Conservation (phyloP, 306 rosid genomes). For the Vigna unguiculata region DNA sequence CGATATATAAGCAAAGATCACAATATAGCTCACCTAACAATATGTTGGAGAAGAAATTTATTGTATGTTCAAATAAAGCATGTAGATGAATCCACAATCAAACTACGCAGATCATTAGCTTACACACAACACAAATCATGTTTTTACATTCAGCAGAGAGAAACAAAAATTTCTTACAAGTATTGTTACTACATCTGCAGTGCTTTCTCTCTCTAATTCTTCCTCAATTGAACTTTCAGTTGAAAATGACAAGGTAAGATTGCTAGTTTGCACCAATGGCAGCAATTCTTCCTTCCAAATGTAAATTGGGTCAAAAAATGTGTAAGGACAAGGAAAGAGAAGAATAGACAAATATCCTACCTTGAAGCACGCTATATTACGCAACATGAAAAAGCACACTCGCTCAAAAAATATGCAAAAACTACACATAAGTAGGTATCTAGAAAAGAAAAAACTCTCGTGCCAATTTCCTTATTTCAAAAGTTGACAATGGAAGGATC, state of each 20-base stretch:
- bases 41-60: slow-evolving; percentile 42
- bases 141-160: slow-evolving; percentile 12
- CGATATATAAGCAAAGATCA: slow-evolving; percentile 94
- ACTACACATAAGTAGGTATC: no score
- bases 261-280: slow-evolving; percentile 77
- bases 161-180: slow-evolving; percentile 62
- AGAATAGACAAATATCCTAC: background rate
- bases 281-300: slow-evolving; percentile 84
- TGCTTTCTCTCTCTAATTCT: slow-evolving; percentile 95
- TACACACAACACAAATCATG: slow-evolving; percentile 19
- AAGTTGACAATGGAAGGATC: background rate
- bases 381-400: slow-evolving; percentile 24
- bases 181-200: slow-evolving; percentile 90
- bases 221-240: slow-evolving; percentile 94
- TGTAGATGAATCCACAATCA: slow-evolving; percentile 30
- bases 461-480: background rate
- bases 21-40: slow-evolving; percentile 91
- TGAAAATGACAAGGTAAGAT: slow-evolving; percentile 90
- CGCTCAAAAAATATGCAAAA: slow-evolving; percentile 12
- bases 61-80: slow-evolving; percentile 25
- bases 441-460: slow-evolving; percentile 14
- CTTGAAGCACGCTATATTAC: background rate
- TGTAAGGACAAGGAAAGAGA: slow-evolving; percentile 11
- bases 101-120: slow-evolving; percentile 30
- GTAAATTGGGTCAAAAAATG: slow-evolving; percentile 44